A percentile compares a stretch with the other conserved stretches of the same genome.
phyloP scores from a whole-genome alignment of 2,329 filamentous ascomycete genomes.

The Myriosclerotinia curreyana region DNA sequence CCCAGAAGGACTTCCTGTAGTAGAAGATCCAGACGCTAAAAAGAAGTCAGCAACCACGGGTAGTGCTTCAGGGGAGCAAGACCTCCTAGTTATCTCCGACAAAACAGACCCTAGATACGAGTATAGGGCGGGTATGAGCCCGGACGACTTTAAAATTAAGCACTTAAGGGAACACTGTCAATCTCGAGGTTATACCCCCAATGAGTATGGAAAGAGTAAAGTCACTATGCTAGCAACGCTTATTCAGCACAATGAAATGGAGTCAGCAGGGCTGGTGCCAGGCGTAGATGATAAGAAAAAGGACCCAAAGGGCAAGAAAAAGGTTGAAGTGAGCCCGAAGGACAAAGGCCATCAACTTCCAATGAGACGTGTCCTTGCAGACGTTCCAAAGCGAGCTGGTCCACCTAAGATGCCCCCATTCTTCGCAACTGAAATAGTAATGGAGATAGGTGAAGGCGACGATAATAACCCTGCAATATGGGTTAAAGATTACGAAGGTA shows the following conservation, averaged over 20 bases:
- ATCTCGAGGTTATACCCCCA: not conserved
- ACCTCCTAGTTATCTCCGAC: not conserved
- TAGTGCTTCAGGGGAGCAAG: not conserved
- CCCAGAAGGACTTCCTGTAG: accelerated
- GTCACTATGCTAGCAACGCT: not conserved
- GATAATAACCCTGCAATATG: not conserved
- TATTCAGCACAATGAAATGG: not conserved
- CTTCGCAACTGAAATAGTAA: not conserved
- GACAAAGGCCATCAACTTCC: not conserved
- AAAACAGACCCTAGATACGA: not conserved
- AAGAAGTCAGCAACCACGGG: accelerated
- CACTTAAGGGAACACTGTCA: not conserved
- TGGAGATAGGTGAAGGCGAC: conserved; percentile 4
- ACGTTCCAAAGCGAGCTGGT: not conserved
- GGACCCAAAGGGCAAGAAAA: no score
- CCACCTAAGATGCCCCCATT: conserved; percentile 7
- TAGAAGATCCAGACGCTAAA: not conserved
- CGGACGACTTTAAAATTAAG: not conserved
- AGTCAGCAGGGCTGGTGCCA: not conserved
- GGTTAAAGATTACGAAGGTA: conserved; percentile 9
- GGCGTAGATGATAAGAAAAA: not conserved
- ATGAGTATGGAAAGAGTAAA: not conserved
- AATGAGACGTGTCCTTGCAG: not conserved
- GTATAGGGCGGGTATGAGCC: not conserved
- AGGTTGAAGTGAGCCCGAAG: accelerated